Evolutionary conservation across 768 basidiomycete genomes (phyloP), one percentile per base, ranked within the genome.

Genomic region (Suillus variegatus): DNA sequence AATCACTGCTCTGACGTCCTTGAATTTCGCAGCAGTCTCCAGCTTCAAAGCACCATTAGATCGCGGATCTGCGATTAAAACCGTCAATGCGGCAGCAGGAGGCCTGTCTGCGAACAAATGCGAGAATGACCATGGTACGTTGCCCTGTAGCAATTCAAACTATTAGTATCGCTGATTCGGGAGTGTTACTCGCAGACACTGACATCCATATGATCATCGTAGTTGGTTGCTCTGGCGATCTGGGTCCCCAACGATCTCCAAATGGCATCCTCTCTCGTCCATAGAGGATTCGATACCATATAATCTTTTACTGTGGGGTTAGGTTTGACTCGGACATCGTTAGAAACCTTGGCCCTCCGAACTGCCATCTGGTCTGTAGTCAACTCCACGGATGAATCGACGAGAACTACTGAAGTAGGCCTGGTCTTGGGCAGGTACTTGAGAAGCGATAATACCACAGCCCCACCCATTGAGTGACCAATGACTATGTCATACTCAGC

Each of bases 391-490:
- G 67, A 47, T 22, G 68, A 64, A 25, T 76, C 74, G 14, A 66
- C 6, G 25, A 74, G 57, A 36, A 75, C 35, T 41, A 74, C 70
- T 0, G 47, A 60, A 20, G 68, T 61, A 0, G 64, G 40, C 8
- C 38, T 65, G 0, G 67, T 51, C 8, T 55, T 57, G 2, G 68
- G 60, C 46, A 76, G 60, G 6, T 71, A n/a, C 22, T 63, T 63
- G 0, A 76, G 40, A 8, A 75, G 63, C 6, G 65, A 41, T 12
- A 63, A 7, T 32, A 60, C 65, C 16, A 73, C 60, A 1, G 70
- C 0, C 1, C 64, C 74, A 4, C 71, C 75, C 12, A 73, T 57
- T 5, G 74, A 76, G 44, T 70, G 60, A 5, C 70, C 73, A 5
- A 73, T n/a, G 9, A 76, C 47, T 28, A 62, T 40, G 6, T 62